Conservation (phyloP, 2,329 filamentous ascomycete species). For the Apiospora aurea region DNA sequence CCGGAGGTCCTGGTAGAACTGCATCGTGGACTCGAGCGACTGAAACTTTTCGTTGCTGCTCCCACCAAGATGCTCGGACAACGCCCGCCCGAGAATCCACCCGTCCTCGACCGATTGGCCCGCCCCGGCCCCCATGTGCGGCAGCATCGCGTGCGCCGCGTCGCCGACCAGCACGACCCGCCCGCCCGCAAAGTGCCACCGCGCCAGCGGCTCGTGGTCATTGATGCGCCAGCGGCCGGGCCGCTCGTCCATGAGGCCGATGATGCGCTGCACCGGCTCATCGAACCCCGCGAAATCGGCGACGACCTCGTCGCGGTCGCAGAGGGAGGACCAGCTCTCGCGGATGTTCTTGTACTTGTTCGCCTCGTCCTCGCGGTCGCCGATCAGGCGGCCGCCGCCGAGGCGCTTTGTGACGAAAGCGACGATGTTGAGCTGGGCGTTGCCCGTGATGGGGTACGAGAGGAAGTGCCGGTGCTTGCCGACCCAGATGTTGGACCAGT, state of each 20-base stretch:
- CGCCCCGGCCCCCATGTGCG: conserved; percentile 51
- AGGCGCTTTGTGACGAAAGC: conserved; percentile 41
- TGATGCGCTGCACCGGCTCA: conserved; percentile 14
- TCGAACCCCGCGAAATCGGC: conserved; percentile 8
- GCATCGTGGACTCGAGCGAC: conserved; percentile 35
- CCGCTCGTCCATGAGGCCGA: conserved; percentile 12
- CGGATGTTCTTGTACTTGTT: conserved; percentile 15
- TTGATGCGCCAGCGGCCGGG: conserved; percentile 21
- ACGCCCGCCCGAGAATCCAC: conserved; percentile 40
- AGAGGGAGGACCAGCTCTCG: conserved; percentile 6
- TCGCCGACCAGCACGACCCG: conserved; percentile 53
- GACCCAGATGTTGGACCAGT: conserved; percentile 41
- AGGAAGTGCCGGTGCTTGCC: conserved; percentile 46
- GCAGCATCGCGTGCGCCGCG: conserved; percentile 57
- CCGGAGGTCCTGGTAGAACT: conserved; percentile 44
- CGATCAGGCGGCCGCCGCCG: neutral
- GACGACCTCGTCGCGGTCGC: conserved; percentile 5
- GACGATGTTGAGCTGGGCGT: conserved; percentile 46
- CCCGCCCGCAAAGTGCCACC: conserved; percentile 32
- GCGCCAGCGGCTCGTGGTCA: conserved; percentile 22
- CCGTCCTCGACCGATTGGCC: conserved; percentile 52
- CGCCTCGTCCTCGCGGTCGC: neutral
- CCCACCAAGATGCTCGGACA: conserved; percentile 34
- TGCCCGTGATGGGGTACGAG: conserved; percentile 44
- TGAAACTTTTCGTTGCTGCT: conserved; percentile 23